Evolutionary conservation across 2,329 filamentous ascomycete genomes (phyloP), one percentile per base, ranked within the genome.

Genomic region (Dactylonectria estremocensis): DNA sequence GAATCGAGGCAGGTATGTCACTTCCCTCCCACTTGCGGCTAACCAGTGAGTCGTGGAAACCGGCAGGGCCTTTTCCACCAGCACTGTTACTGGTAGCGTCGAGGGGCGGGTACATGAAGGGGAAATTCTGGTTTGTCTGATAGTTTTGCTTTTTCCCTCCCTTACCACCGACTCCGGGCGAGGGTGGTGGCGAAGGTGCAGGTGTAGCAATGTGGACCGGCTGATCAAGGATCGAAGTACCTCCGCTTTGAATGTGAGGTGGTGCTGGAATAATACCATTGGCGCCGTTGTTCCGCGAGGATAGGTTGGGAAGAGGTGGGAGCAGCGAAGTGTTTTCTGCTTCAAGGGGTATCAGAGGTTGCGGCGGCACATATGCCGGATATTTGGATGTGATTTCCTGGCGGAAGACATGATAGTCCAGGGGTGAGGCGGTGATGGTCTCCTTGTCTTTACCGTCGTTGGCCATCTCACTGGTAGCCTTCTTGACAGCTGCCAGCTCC

Each of bases 91-190:
- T 97, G 24, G 90, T 92, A 69, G 91, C 92, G 80, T 98, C 95
- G 18, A 98, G 84, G 1, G 96, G 96, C 2, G 96, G 96, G 74
- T 99, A 99, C 83, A 99, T 91, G 77, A 99, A 98, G 0, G 96
- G 96, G 72, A 99, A 98, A 78, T 98, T 96, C 76, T 99, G 96
- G 77, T 99, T 99, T 0, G 96, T 99, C 80, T 99, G 96, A 76
- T 99, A 99, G 74, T 98, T 99, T 77, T 99, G 96, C 79, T 99
- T 99, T 85, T 99, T 99, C 1, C 93, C 95, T 59, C 93, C 94
- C 80, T 98, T 99, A 0, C 95, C 95, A 28, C 95, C 95, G 37
- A 92, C 92, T 10, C 85, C 88, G 0, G 96, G 96, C 1, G 95
- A 98, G 1, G 96, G 96, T 0, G 96, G 96, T 24, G 96, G 96